A percentile compares a stretch with the other conserved stretches of the same genome.
Evolutionary conservation across 2,329 filamentous ascomycete genomes (phyloP).

Genomic region (Pseudogymnoascus destructans): DNA sequence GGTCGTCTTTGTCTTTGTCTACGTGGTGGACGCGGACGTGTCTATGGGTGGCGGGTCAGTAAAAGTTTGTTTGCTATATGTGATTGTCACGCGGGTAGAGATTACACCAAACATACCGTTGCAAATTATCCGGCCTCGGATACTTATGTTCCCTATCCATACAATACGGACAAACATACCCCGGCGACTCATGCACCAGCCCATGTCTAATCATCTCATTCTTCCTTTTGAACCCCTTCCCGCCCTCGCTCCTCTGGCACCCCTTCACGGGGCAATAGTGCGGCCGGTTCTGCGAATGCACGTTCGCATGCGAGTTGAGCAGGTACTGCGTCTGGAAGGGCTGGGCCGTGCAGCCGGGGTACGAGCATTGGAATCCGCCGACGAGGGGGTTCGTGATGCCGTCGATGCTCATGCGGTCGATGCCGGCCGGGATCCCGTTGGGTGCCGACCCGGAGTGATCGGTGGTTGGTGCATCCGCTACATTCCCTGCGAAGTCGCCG

Average conservation of each 20-base stretch:
- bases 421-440: conserved; percentile 29
- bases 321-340: conserved; percentile 68
- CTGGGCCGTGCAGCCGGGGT: conserved; percentile 51
- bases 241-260: conserved; percentile 49
- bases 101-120: conserved; percentile 56
- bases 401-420: conserved; percentile 46
- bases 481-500: conserved; percentile 23
- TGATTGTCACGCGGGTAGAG: background rate
- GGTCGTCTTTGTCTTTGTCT: conserved; percentile 82
- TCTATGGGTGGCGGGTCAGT: conserved; percentile 32
- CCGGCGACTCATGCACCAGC: conserved; percentile 84
- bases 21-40: conserved; percentile 87
- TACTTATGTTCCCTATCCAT: conserved; percentile 89
- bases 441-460: conserved; percentile 34
- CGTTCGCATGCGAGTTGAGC: conserved; percentile 66
- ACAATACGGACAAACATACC: conserved; percentile 94
- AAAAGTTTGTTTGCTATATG: background rate
- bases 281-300: conserved; percentile 51
- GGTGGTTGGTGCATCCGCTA: conserved; percentile 35
- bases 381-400: conserved; percentile 39
- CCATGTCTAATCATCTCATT: conserved; percentile 67
- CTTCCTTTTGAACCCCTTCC: conserved; percentile 58
- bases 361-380: conserved; percentile 45
- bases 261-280: conserved; percentile 52
- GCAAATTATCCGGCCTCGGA: conserved; percentile 86